Evolutionary conservation across 2,329 filamentous ascomycete genomes (phyloP), one percentile per base, ranked within the genome.

Genomic region (Laburnicola sp.): DNA sequence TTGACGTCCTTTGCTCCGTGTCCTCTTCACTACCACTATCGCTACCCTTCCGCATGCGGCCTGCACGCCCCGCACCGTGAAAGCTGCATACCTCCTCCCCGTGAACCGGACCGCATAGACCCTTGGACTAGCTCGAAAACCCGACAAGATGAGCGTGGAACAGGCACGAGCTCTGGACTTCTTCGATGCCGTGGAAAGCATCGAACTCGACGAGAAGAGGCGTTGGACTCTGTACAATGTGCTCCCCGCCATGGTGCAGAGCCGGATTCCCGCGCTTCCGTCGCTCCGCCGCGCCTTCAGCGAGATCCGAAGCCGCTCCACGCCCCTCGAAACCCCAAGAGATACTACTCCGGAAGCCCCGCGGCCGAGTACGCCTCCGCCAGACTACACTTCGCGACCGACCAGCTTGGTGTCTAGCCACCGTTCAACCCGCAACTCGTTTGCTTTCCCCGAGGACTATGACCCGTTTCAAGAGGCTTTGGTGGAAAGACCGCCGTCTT

Each of bases 171-270:
- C 50, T 7, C 38, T 53, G 11, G 57, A 58, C 9, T 45, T 37
- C n/a, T 43, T 50, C 28, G 40, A 51, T 2, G 35, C 48, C 6
- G 45, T 48, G 27, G 34, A 54, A 7, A 40, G 32, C 16, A 31
- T 61, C 16, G 52, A 60, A 11, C 45, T 51, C 30, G 50, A 54
- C 7, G 37, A 44, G 27, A 59, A 48, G 45, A 58, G 50, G 38
- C 52, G 76, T 39, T 80, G 79, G 22, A 77, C 78, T 52, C 72
- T 84, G 11, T 82, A 80, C 64, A 75, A 77, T 4, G 76, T 84
- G 50, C 76, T 85, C 6, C 82, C 82, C 3, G 71, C 74, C 1
- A 74, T 80, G 3, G 71, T 85, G 4, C 78, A 80, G 60, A 78
- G 74, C 31, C 74, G 78, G 50, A 72, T 84, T 22, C 78, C 79